Base-by-base conservation (phyloP, 805 yeast species). In the Lachancea fermentati region DNA sequence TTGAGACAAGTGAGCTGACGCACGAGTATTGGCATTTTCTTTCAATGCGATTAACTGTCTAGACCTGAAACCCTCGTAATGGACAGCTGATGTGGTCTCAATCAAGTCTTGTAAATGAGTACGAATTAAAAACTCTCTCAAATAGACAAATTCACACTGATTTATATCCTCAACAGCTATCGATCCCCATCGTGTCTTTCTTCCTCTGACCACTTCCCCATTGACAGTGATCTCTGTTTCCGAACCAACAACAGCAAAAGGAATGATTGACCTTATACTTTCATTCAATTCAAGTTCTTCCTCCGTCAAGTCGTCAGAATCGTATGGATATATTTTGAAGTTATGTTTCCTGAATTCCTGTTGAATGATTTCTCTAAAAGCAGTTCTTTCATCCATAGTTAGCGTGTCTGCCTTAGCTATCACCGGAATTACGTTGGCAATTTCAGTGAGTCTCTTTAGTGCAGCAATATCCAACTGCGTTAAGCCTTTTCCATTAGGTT, bases 81-180 rank as follows among this genome's bases (percentile, higher is more conserved):
- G 97, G 40, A 79, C 74, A 50, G 78, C 71, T 1, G 94, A 71
- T 3, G 98, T 93, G 9, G 95, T 79, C 65, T 93, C 98, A 55
- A 93, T 89, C 62, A 93, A 78, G 62, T 91, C 97, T 64, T 88
- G 97, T 57, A 93, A 72, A 63, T 93, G 97, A 6, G 97, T 87
- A 69, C 96, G 80, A 34, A 96, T 87, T 57, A 93, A 76, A 64
- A 93, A 93, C 63, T 87, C 95, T 67, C 97, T 79, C 59, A 93
- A 78, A 54, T 86, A 88, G 29, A 87, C 86, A 71, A 93, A 93
- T 68, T 93, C 98, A 67, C 96, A 88, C 67, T 93, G 97, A 41
- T 82, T 77, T 39, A 86, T 88, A 67, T 93, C 96, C 67, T 89
- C 97, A 46, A 93, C 86, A 63, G 88, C 85, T 57, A 91, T 83